Percentiles rank a stretch among this genome's conserved stretches.
Conservation (phyloP, 1,284 basidiomycete genomes). For the Trametes polyzona region DNA sequence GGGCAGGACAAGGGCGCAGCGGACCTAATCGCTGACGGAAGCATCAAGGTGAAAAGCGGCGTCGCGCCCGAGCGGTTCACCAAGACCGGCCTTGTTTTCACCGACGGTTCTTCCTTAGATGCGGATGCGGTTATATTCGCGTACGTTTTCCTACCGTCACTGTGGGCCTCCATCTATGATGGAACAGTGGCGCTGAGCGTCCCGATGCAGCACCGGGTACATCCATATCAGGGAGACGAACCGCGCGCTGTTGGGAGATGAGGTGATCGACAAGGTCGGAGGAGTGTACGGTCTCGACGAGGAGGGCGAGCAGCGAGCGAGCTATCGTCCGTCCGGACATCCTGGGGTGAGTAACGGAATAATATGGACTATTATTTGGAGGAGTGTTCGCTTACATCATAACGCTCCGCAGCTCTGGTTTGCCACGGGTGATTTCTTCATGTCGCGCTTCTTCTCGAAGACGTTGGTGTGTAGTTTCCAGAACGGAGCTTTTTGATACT, state of each 20-base stretch:
- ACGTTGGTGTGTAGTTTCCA: conserved; percentile 30
- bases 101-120: conserved; percentile 60
- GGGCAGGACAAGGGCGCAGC: conserved; percentile 46
- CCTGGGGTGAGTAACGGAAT: conserved; percentile 29
- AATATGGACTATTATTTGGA: background rate
- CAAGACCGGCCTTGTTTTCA: conserved; percentile 58
- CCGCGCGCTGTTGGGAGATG: conserved; percentile 48
- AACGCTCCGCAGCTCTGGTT: conserved; percentile 39
- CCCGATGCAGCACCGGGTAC: conserved; percentile 43
- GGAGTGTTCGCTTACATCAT: background rate
- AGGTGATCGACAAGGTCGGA: conserved; percentile 47
- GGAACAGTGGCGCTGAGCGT: conserved; percentile 5
- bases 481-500: background rate
- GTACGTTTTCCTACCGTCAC: conserved; percentile 42
- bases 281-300: conserved; percentile 59
- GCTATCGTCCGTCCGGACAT: conserved; percentile 38
- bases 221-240: conserved; percentile 43
- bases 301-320: conserved; percentile 60
- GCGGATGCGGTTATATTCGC: conserved; percentile 75
- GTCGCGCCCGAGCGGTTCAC: conserved; percentile 55
- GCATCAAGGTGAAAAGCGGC: conserved; percentile 75
- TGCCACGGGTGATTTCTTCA: conserved; percentile 39
- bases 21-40: conserved; percentile 60
- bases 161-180: too few relatives aligned
- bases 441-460: conserved; percentile 39